These are phyloP conservation scores for Aspergillus saccharolyticus DNA, from an alignment of 495 filamentous ascomycete species.

Conservation along the genomic window DNA sequence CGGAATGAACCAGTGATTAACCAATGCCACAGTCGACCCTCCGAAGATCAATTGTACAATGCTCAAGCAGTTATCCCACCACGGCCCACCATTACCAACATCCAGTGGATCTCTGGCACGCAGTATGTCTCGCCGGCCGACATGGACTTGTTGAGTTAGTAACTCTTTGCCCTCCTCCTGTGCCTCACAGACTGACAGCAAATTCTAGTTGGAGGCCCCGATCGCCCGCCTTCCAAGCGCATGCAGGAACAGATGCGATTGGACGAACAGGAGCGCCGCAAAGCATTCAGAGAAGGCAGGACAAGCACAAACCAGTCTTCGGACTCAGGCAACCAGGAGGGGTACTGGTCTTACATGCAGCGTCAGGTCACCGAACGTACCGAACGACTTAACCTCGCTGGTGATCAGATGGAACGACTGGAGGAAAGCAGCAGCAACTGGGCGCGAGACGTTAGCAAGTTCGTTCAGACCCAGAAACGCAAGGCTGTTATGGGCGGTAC, in stretches of 20 bases:
- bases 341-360: slow-evolving; percentile 68
- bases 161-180: neutral
- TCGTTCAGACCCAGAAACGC: slow-evolving; percentile 77
- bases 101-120: slow-evolving; percentile 95
- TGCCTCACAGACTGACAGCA: slow-evolving; percentile 13
- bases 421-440: slow-evolving; percentile 75
- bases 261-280: slow-evolving; percentile 53
- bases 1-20: slow-evolving; percentile 28
- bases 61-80: slow-evolving; percentile 63
- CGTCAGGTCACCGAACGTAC: slow-evolving; percentile 85
- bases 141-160: slow-evolving; percentile 72
- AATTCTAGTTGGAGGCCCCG: slow-evolving; percentile 67
- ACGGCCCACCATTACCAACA: slow-evolving; percentile 89
- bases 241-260: slow-evolving; percentile 62
- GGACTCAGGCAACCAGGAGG: slow-evolving; percentile 40
- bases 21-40: slow-evolving; percentile 31
- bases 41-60: slow-evolving; percentile 73
- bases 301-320: slow-evolving; percentile 19
- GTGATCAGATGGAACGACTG: slow-evolving; percentile 76
- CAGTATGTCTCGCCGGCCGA: slow-evolving; percentile 87
- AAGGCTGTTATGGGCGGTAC: slow-evolving; percentile 65
- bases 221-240: slow-evolving; percentile 75
- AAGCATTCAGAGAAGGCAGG: slow-evolving; percentile 36
- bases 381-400: slow-evolving; percentile 74
- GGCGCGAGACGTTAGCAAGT: slow-evolving; percentile 83